These are phyloP conservation scores for Oleoguttula mirabilis DNA, from an alignment of 495 filamentous ascomycete species.

Conservation along the genomic window DNA sequence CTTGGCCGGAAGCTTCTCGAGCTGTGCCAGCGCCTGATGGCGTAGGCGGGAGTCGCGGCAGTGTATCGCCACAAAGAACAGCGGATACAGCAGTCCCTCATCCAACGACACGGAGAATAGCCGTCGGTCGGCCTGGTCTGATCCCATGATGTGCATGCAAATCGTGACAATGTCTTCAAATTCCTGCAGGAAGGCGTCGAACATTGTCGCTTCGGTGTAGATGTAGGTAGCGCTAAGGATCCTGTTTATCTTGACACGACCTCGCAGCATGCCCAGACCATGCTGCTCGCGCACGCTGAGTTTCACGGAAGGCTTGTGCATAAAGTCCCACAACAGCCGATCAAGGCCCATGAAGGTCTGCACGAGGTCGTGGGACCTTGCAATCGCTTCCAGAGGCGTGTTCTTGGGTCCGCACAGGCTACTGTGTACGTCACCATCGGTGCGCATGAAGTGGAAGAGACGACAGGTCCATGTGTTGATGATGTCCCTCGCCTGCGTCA, in stretches of 20 bases:
- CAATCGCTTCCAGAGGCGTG: slow-evolving; percentile 8
- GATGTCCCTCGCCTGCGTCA: slow-evolving; percentile 11
- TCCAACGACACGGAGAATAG: slow-evolving; percentile 12
- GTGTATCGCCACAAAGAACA: slow-evolving; percentile 5
- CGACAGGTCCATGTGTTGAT: slow-evolving; percentile 5
- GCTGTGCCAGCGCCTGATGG: slow-evolving; percentile 1
- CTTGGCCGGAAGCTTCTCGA: slow-evolving; percentile 1
- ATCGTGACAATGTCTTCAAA: slow-evolving; percentile 12
- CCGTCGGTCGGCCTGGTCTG: slow-evolving; percentile 3
- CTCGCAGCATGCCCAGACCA: slow-evolving; percentile 7
- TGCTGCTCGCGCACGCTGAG: slow-evolving; percentile 8
- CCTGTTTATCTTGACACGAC: slow-evolving; percentile 7
- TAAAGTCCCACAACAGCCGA: slow-evolving; percentile 5
- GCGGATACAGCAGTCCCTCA: slow-evolving; percentile 9
- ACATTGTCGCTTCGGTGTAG: slow-evolving; percentile 11
- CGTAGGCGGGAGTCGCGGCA: slow-evolving; percentile 11
- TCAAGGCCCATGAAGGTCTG: slow-evolving; percentile 5
- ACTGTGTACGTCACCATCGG: slow-evolving; percentile 6
- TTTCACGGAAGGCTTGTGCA: slow-evolving; percentile 1
- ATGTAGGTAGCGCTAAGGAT: slow-evolving; percentile 4
- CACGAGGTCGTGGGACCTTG: slow-evolving; percentile 1
- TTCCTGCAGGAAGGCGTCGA: slow-evolving; percentile 4
- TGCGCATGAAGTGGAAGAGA: slow-evolving; percentile 10
- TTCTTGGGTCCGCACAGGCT: not conserved
- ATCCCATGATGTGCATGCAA: slow-evolving; percentile 4